Evolutionary conservation across 75 land plant species (phyloP), one percentile per base, ranked within the genome.

Genomic region (Selaginella moellendorffii): DNA sequence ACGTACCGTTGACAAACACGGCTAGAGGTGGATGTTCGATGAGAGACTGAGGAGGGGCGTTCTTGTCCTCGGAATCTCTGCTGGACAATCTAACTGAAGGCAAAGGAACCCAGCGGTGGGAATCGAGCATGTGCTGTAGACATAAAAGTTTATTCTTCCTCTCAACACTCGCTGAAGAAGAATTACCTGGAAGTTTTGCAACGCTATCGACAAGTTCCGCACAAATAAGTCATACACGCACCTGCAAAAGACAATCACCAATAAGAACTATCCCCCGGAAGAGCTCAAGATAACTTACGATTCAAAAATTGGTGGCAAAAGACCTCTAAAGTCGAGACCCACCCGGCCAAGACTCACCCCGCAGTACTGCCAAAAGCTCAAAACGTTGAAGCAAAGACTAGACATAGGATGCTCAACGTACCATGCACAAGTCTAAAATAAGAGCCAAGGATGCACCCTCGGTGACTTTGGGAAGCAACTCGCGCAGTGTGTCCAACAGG

Each of bases 21-120:
- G 92, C 97, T 63, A 95, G 73, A 63, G 99, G 99, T 63, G 97
- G 99, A 74, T 95, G 97, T 67, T 95, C 99, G 84, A 95, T 90
- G 29, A 95, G 68, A 63, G 69, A 78, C 54, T 88, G 77, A 1
- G 99, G 97, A 63, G 65, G 54, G 62, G 58, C 68, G 29, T 54
- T 58, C 53, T 86, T 87, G 52, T 82, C 88, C 67, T 73, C 69
- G 24, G 74, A 26, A 26, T 74, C 75, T 71, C 66, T 68, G 29
- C 74, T 68, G 36, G 80, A 66, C 61, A 83, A 75, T 54, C 92
- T 85, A 81, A 90, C 84, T 54, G 84, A 67, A 29, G 99, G 97
- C 29, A 95, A 54, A 19, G 99, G 88, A 14, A 95, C 91, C 99
- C 99, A 95, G 31, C 92, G 90, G 69, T 90, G 97, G 31, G 97